Evolutionary conservation across 2,329 filamentous ascomycete genomes (phyloP).

Genomic region (Domatiomyces catenatus): DNA sequence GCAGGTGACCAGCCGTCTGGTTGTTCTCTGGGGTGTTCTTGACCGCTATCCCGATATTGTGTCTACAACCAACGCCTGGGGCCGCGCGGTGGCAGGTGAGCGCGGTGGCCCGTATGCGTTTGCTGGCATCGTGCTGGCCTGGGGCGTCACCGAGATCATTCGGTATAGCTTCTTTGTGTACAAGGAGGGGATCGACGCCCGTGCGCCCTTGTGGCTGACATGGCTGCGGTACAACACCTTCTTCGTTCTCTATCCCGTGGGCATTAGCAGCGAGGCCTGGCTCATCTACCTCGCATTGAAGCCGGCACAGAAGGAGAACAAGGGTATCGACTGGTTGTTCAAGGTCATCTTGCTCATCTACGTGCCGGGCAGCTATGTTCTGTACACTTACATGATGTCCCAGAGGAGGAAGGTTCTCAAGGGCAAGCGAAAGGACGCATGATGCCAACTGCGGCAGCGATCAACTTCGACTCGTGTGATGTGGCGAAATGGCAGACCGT

Average conservation of each 20-base stretch:
- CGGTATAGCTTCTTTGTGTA: slow-evolving; percentile 85
- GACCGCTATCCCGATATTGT: slow-evolving; percentile 54
- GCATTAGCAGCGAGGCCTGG: slow-evolving; percentile 74
- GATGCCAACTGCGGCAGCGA: neutral
- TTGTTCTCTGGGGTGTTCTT: slow-evolving; percentile 78
- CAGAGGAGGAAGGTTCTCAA: slow-evolving; percentile 70
- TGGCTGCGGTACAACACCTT: slow-evolving; percentile 84
- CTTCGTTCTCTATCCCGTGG: slow-evolving; percentile 79
- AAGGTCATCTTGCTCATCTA: slow-evolving; percentile 57
- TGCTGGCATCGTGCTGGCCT: slow-evolving; percentile 52
- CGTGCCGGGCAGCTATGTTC: slow-evolving; percentile 65
- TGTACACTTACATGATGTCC: slow-evolving; percentile 90
- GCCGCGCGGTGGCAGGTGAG: slow-evolving; percentile 8
- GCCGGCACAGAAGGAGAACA: slow-evolving; percentile 39
- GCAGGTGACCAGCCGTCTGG: slow-evolving; percentile 75
- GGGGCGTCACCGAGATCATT: slow-evolving; percentile 82
- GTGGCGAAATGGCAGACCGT: neutral
- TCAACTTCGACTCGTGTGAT: neutral
- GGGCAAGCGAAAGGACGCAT: slow-evolving; percentile 33
- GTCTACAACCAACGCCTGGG: slow-evolving; percentile 40
- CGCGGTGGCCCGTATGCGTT: slow-evolving; percentile 21
- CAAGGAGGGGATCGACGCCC: slow-evolving; percentile 39
- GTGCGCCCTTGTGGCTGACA: slow-evolving; percentile 49
- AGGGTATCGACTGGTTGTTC: slow-evolving; percentile 43
- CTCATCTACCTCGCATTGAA: slow-evolving; percentile 57